These are phyloP conservation scores for Aquilaria agallochum DNA, from an alignment of 441 rosid genomes.

Conservation along the genomic window DNA sequence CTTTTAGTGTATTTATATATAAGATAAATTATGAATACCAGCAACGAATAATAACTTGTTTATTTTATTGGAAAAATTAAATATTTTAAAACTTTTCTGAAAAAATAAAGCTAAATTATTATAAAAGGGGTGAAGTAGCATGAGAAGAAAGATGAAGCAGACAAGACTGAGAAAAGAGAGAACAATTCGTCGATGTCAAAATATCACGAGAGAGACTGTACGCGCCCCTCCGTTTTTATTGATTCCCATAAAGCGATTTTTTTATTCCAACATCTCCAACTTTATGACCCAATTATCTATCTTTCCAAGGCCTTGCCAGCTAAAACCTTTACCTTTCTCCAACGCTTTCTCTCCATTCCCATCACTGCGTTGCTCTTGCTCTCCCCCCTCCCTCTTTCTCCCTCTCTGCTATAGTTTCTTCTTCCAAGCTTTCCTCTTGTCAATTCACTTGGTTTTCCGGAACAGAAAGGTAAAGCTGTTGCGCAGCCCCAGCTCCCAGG, in stretches of 20 bases:
- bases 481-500: neutral
- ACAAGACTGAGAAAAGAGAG: too few species aligned
- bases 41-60: too few species aligned
- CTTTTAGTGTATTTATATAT: too few species aligned
- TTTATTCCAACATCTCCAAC: neutral
- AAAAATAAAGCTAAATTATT: too few species aligned
- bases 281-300: slow-evolving; percentile 1
- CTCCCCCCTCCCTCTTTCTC: neutral
- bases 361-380: slow-evolving; percentile 26
- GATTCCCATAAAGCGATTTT: slow-evolving; percentile 2
- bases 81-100: too few species aligned
- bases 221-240: too few species aligned
- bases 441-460: slow-evolving; percentile 19
- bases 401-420: slow-evolving; percentile 12
- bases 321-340: slow-evolving; percentile 30
- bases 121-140: too few species aligned
- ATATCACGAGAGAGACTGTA: too few species aligned
- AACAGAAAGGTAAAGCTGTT: slow-evolving; percentile 34
- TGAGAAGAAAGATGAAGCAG: too few species aligned
- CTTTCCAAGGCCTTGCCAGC: slow-evolving; percentile 31
- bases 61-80: too few species aligned
- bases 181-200: too few species aligned
- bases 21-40: too few species aligned
- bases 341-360: slow-evolving; percentile 19
- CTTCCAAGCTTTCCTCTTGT: slow-evolving; percentile 14